These are phyloP conservation scores for Neurospora tetrasperma DNA, from an alignment of 495 filamentous ascomycete genomes.

Conservation along the genomic window DNA sequence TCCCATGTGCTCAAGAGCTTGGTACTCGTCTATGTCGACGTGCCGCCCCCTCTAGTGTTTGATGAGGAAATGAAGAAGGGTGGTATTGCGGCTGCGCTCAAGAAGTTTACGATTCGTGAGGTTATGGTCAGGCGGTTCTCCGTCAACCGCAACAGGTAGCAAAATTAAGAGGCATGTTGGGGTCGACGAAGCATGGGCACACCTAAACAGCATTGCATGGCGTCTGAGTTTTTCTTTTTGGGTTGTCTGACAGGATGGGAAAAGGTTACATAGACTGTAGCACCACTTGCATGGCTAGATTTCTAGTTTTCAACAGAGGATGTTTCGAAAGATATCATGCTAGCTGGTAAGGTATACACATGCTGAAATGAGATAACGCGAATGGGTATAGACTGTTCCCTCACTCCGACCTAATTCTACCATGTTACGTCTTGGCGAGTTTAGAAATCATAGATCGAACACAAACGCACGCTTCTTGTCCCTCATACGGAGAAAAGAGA, in stretches of 20 bases:
- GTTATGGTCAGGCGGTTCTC: slow-evolving; percentile 73
- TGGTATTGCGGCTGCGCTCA: slow-evolving; percentile 53
- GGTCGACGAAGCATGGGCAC: not conserved
- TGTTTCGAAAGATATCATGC: not conserved
- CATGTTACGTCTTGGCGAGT: no score
- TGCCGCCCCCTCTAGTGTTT: slow-evolving; percentile 56
- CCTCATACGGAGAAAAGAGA: no score
- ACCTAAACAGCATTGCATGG: not conserved
- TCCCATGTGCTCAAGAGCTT: slow-evolving; percentile 80
- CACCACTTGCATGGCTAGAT: not conserved
- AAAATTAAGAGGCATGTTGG: not conserved
- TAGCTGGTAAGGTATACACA: not conserved
- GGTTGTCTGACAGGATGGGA: not conserved
- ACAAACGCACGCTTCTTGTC: no score
- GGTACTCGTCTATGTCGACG: slow-evolving; percentile 80
- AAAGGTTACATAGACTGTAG: not conserved
- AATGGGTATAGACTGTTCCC: not conserved
- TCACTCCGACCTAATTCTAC: no score
- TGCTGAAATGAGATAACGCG: not conserved
- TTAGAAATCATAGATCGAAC: no score
- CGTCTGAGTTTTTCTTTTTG: not conserved
- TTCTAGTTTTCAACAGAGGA: not conserved
- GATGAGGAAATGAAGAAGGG: slow-evolving; percentile 30
- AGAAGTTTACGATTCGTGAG: slow-evolving; percentile 71
- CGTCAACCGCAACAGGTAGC: slow-evolving; percentile 55